These are phyloP conservation scores for Exophiala bonariae DNA, from an alignment of 2,329 filamentous ascomycete species.

Conservation along the genomic window DNA sequence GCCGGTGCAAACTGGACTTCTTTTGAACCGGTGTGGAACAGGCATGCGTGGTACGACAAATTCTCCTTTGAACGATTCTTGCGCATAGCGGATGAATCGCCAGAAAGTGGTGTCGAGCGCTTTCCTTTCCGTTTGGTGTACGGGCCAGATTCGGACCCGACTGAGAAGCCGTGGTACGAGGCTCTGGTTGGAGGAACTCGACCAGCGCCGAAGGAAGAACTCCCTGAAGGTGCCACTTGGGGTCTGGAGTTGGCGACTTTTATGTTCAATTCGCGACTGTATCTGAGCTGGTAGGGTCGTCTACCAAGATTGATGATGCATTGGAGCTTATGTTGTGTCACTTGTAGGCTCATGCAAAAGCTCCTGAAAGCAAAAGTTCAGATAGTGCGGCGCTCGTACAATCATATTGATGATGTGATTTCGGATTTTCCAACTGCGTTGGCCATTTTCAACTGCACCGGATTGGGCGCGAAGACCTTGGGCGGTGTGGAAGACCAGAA, in stretches of 20 bases:
- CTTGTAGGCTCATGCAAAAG: conserved; percentile 71
- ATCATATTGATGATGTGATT: conserved; percentile 32
- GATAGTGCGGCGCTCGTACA: conserved; percentile 6
- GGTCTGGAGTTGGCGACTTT: conserved; percentile 71
- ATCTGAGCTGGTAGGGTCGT: conserved; percentile 83
- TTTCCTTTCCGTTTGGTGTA: conserved; percentile 27
- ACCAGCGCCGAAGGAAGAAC: conserved; percentile 7
- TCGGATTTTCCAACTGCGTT: conserved; percentile 51
- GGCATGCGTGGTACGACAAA: conserved; percentile 51
- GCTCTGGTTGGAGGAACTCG: conserved; percentile 65
- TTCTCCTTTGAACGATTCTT: conserved; percentile 60
- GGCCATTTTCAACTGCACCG: conserved; percentile 81
- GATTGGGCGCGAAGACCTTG: conserved; percentile 70
- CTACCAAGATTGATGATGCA: conserved; percentile 64
- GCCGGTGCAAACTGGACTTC: conserved; percentile 73
- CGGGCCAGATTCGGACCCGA: conserved; percentile 59
- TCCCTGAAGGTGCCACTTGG: conserved; percentile 3
- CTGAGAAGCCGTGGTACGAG: conserved; percentile 71
- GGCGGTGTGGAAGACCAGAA: conserved; percentile 76
- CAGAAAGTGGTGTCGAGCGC: conserved; percentile 70
- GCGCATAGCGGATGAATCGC: conserved; percentile 58
- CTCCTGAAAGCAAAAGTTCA: conserved; percentile 48
- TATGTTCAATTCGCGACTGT: conserved; percentile 85
- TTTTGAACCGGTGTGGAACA: conserved; percentile 34
- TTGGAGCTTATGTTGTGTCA: conserved; percentile 55